Evolutionary conservation across 441 rosid species (phyloP).

Genomic region (Gossypium schwendimanii): DNA sequence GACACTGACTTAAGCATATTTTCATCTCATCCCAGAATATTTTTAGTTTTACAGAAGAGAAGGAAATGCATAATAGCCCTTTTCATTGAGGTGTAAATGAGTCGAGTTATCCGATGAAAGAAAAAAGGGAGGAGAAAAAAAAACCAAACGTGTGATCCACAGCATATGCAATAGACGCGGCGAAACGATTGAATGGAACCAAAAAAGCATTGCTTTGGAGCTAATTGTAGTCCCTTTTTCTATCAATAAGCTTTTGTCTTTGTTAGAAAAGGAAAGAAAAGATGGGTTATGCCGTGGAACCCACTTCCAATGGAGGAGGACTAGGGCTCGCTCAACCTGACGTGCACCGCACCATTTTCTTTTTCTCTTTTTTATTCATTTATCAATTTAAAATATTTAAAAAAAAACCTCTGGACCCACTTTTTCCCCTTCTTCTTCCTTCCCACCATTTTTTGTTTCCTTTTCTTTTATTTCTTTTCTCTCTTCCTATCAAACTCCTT

Average conservation of each 20-base stretch:
- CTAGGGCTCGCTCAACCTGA: constrained; percentile 26
- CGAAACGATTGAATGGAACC: constrained; percentile 20
- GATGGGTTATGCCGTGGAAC: constrained; percentile 50
- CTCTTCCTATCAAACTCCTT: no score
- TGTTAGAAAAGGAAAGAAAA: not conserved
- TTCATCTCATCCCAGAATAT: not conserved
- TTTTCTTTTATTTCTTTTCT: not conserved
- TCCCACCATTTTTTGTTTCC: not conserved
- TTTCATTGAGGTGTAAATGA: not conserved
- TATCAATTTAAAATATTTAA: not conserved
- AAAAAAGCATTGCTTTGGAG: not conserved
- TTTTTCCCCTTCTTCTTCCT: not conserved
- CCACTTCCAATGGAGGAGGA: constrained; percentile 67
- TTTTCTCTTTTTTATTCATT: not conserved
- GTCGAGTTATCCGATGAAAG: not conserved
- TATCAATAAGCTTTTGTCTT: not conserved
- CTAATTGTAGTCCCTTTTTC: not conserved
- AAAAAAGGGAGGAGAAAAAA: not conserved
- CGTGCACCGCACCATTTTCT: constrained; percentile 48
- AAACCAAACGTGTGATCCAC: constrained; percentile 16
- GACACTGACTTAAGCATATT: no score
- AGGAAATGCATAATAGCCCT: not conserved
- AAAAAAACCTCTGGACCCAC: constrained; percentile 5
- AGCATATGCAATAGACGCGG: constrained; percentile 32
- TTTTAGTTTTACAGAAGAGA: not conserved